These are phyloP conservation scores for Amaranthus cruentus DNA, from an alignment of 148 eudicot species.

Conservation along the genomic window DNA sequence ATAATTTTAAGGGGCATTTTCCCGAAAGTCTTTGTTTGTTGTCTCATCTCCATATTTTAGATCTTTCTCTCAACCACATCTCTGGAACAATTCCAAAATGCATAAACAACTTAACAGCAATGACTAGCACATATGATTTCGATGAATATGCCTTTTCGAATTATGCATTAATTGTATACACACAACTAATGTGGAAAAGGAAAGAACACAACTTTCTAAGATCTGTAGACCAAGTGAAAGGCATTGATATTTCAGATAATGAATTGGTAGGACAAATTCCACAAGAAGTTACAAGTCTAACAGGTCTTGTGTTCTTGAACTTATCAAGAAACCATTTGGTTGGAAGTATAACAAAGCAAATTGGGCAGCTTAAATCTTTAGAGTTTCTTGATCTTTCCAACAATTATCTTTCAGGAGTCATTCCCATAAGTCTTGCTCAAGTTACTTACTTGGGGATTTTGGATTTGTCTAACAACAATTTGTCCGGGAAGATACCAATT, in stretches of 20 bases:
- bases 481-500: constrained; percentile 4
- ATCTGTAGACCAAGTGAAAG: background rate
- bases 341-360: constrained; percentile 5
- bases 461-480: constrained; percentile 16
- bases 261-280: constrained; percentile 9
- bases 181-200: constrained; percentile 17
- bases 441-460: constrained; percentile 2
- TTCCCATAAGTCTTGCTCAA: constrained; percentile 14
- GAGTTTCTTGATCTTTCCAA: constrained; percentile 19
- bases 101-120: constrained; percentile 12
- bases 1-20: constrained; percentile 3
- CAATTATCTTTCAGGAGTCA: constrained; percentile 11
- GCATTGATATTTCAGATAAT: constrained; percentile 8
- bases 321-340: constrained; percentile 18
- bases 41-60: constrained; percentile 13
- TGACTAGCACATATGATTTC: background rate
- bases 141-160: background rate
- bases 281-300: constrained; percentile 6
- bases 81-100: constrained; percentile 16
- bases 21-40: constrained; percentile 17
- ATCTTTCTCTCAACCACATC: constrained; percentile 11
- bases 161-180: no score
- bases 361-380: constrained; percentile 11
- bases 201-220: background rate
- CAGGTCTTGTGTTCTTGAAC: background rate